Evolutionary conservation across 2,329 filamentous ascomycete species (phyloP), one percentile per base, ranked within the genome.

Genomic region (Aspergillus hortae): DNA sequence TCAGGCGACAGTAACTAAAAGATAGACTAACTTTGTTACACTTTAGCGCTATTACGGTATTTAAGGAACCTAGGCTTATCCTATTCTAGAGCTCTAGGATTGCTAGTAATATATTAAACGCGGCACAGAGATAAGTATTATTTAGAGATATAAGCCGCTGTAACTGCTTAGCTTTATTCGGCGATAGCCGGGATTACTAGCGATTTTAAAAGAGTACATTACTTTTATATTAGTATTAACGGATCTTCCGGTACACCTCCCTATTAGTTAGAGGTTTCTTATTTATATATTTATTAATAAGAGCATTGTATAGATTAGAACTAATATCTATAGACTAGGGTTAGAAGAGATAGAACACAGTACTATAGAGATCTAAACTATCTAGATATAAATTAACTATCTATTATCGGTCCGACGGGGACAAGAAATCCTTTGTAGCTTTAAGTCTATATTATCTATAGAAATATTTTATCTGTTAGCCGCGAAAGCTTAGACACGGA

Each of bases 81-180:
- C 61, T 61, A 45, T 55, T 56, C 61, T 61, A 68, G 38, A 70
- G 61, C 45, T 61, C 61, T 25, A 63, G 65, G 21, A 73, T 66
- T 46, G 56, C 46, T 9, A 67, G 57, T 19, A 73, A 56, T 15
- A 45, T 49, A 50, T 74, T 55, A 57, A 74, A 73, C 30, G 61
- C 63, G 46, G 55, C 45, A 38, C 58, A 56, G 38, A 69, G 38
- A 9, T 58, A 10, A 6, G 23, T 33, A 38, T 46, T 55, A 32
- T 36, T 48, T 2, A 46, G 49, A 7, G 56, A 58, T 7, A 52
- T 49, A 9, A 63, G 56, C 43, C 54, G 25, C 42, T 49, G 27
- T 4, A 64, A 48, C 4, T 45, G 52, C 12, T 56, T 51, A n/a
- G 47, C 17, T 19, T 61, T 64, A 21, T 55, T 63, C 1, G 4